Evolutionary conservation across 208 protist genomes (phyloP), one percentile per base, ranked within the genome.

Genomic region (Chromosphaera perkinsii): DNA sequence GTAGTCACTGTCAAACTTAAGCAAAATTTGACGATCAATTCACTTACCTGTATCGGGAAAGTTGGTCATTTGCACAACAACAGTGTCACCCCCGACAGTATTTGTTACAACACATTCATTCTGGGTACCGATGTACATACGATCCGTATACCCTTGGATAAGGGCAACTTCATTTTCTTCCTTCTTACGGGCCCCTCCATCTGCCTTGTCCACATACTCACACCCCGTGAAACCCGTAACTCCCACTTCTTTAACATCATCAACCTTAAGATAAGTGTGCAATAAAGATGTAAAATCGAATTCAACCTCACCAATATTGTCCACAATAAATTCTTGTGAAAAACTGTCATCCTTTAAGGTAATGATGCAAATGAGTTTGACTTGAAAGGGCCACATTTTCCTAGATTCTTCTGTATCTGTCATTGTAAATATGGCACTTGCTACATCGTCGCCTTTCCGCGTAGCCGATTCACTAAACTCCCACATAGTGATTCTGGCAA

Each of bases 201-300:
- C 29, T 20, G 61, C 47, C 35, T 69, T 56, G 51, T 69, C 64
- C 7, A 20, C 20, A 9, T 55, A 58, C 24, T 26, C 14, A 9
- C 14, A 58, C 4, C 64, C 64, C n/a, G 59, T 9, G 7, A 69
- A 33, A 3, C 47, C 47, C 14, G 17, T 20, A n/a, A 69, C 49
- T 24, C 17, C 20, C 3, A 69, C 64, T 4, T 54, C 9, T 5
- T 3, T 1, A 33, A 69, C 39, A 35, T 54, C 26, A 26, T 26
- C 54, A 27, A 27, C 35, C 12, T 43, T 22, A 22, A 76, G 51
- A 37, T 76, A 76, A n/a, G 70, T 76, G 45, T 76, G 70, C 20
- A 76, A 55, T 12, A 76, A 55, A n/a, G 62, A 37, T 4, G 60
- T 76, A 55, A 76, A 76, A 22, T 52, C 49, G 35, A 76, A 76